phyloP scores from a whole-genome alignment of 2,329 filamentous ascomycete species.

The Mycosphaerella sp. region DNA sequence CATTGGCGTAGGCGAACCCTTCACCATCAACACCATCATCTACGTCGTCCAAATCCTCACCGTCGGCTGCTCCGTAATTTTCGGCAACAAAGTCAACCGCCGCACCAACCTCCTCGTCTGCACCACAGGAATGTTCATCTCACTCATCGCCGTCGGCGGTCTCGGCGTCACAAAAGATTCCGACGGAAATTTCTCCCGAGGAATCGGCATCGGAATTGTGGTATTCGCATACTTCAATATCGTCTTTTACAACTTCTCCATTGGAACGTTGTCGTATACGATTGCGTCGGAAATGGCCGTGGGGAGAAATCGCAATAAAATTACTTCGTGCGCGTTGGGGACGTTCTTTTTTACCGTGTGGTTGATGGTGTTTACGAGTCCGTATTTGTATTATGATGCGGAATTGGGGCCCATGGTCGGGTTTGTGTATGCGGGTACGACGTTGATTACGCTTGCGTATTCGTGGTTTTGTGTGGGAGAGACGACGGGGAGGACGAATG shows the following conservation, averaged over 20 bases:
- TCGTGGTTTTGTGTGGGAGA: conserved; percentile 41
- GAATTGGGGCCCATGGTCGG: conserved; percentile 36
- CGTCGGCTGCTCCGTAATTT: conserved; percentile 19
- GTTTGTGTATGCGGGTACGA: conserved; percentile 20
- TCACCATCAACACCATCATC: conserved; percentile 24
- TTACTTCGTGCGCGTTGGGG: conserved; percentile 40
- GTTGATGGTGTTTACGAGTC: conserved; percentile 37
- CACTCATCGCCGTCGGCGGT: conserved; percentile 18
- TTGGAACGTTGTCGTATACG: conserved; percentile 21
- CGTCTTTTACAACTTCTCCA: conserved; percentile 23
- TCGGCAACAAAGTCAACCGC: conserved; percentile 19
- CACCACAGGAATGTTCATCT: conserved; percentile 19
- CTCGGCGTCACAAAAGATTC: conserved; percentile 20
- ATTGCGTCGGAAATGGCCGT: conserved; percentile 42
- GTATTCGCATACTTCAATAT: conserved; percentile 23
- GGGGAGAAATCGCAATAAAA: conserved; percentile 45
- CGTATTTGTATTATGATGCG: conserved; percentile 39
- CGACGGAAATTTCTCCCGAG: conserved; percentile 17
- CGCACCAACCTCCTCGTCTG: conserved; percentile 21
- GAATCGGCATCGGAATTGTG: conserved; percentile 19
- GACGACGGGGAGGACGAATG: conserved; percentile 34
- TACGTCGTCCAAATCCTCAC: conserved; percentile 22
- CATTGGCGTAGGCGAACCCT: conserved; percentile 22
- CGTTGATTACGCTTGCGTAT: conserved; percentile 29
- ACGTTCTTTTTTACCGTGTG: conserved; percentile 43